These are phyloP conservation scores for Babesia divergens DNA, from an alignment of 169 alveolate species.

Conservation along the genomic window DNA sequence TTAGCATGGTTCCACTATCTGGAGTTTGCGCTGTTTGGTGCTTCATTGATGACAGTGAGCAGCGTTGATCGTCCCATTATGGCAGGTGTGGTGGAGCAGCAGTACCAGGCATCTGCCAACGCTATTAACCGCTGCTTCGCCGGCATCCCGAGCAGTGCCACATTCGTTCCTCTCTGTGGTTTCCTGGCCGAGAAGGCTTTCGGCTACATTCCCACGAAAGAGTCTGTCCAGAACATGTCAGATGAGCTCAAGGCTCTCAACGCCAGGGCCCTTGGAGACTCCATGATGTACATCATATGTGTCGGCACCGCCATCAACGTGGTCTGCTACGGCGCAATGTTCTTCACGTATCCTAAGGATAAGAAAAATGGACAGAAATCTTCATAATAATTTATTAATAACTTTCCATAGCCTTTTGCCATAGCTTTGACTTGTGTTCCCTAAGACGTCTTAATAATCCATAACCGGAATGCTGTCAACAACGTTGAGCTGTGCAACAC, in stretches of 20 bases:
- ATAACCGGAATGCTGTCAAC: too few species aligned
- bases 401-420: too few species aligned
- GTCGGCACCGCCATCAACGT: slow-evolving; percentile 7
- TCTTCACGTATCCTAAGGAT: slow-evolving; percentile 23
- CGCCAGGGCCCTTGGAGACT: slow-evolving; percentile 2
- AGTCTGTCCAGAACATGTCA: too few species aligned
- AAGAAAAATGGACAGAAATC: too few species aligned
- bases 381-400: too few species aligned
- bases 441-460: too few species aligned
- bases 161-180: slow-evolving; percentile 87
- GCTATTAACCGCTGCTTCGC: slow-evolving; percentile 82
- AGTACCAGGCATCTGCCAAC: slow-evolving; percentile 83
- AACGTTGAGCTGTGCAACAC: too few species aligned
- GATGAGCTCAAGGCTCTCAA: background rate
- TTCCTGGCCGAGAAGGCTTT: slow-evolving; percentile 81
- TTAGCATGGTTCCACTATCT: slow-evolving; percentile 48
- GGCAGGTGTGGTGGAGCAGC: slow-evolving; percentile 85
- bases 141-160: slow-evolving; percentile 82
- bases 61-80: slow-evolving; percentile 87
- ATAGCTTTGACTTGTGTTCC: too few species aligned
- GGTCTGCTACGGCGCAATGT: slow-evolving; percentile 10
- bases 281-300: slow-evolving; percentile 7
- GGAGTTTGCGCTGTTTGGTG: slow-evolving; percentile 77
- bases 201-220: too few species aligned
- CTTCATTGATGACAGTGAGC: slow-evolving; percentile 88